Evolutionary conservation across 202 grass and related monocot genomes (phyloP).

Genomic region (Panicum hallii): DNA sequence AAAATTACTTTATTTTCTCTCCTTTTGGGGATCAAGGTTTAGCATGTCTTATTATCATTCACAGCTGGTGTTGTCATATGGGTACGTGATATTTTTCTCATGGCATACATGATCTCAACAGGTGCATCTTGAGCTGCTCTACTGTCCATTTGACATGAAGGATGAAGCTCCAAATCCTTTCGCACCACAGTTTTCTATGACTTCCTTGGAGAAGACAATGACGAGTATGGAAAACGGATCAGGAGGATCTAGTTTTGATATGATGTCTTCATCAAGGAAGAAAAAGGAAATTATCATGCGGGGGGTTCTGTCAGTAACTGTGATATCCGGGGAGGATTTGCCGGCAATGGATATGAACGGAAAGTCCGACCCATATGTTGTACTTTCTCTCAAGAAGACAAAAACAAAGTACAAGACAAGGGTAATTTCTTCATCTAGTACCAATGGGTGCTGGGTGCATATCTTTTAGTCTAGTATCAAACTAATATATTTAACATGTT

Average conservation of each 20-base stretch:
- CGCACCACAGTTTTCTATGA: conserved; percentile 73
- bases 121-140: conserved; percentile 95
- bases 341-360: conserved; percentile 91
- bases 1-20: not conserved
- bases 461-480: conserved; percentile 18
- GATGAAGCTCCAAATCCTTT: conserved; percentile 86
- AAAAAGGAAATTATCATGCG: conserved; percentile 88
- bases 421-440: conserved; percentile 58
- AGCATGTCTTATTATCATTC: conserved; percentile 18
- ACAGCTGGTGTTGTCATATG: not conserved
- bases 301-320: conserved; percentile 84
- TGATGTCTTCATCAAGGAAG: conserved; percentile 61
- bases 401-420: conserved; percentile 96
- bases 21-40: not conserved
- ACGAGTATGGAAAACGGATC: conserved; percentile 66
- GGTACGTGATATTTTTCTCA: conserved; percentile 14
- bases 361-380: conserved; percentile 91
- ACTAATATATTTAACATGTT: not conserved
- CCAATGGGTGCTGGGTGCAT: not conserved
- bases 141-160: conserved; percentile 74
- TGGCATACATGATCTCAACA: conserved; percentile 43
- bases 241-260: conserved; percentile 48
- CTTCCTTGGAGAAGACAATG: conserved; percentile 86
- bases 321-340: conserved; percentile 81
- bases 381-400: conserved; percentile 86